A percentile compares a stretch with the other conserved stretches of the same genome.
Evolutionary conservation across 306 rosid species (phyloP).

Genomic region (Abrus pulchellus): DNA sequence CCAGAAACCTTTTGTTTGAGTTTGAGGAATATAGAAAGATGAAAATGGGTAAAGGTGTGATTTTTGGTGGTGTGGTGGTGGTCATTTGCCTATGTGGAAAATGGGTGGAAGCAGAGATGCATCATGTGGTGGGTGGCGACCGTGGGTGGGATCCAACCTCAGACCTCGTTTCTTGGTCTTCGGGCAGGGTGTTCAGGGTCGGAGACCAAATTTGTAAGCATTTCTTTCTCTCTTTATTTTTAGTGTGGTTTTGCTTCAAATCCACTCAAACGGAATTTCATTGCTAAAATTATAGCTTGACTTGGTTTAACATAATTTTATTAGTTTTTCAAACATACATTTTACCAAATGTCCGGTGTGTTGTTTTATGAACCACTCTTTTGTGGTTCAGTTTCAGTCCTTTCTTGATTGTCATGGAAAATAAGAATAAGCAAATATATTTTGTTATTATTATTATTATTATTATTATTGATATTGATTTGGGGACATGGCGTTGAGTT

Average conservation of each 20-base stretch:
- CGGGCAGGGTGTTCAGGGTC: slow-evolving; percentile 62
- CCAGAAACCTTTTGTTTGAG: background rate
- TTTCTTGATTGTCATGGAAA: background rate
- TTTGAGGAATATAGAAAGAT: background rate
- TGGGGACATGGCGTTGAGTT: background rate
- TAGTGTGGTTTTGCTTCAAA: no score
- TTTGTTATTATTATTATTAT: background rate
- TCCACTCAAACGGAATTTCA: no score
- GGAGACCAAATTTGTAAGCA: slow-evolving; percentile 87
- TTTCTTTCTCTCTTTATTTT: background rate
- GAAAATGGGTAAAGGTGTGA: slow-evolving; percentile 49
- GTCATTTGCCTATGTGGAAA: slow-evolving; percentile 43
- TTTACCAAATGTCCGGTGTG: background rate
- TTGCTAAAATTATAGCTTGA: no score
- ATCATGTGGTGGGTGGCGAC: slow-evolving; percentile 88
- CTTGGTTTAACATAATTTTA: no score
- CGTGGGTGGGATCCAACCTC: slow-evolving; percentile 85
- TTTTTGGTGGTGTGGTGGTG: background rate
- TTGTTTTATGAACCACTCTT: background rate
- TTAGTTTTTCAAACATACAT: no score
- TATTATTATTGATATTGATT: background rate
- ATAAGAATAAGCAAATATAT: background rate
- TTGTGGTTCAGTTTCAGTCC: background rate
- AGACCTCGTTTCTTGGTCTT: slow-evolving; percentile 72
- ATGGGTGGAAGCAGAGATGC: slow-evolving; percentile 56